phyloP scores from a whole-genome alignment of 1,139 yeast species.

The Candida gigantensis region DNA sequence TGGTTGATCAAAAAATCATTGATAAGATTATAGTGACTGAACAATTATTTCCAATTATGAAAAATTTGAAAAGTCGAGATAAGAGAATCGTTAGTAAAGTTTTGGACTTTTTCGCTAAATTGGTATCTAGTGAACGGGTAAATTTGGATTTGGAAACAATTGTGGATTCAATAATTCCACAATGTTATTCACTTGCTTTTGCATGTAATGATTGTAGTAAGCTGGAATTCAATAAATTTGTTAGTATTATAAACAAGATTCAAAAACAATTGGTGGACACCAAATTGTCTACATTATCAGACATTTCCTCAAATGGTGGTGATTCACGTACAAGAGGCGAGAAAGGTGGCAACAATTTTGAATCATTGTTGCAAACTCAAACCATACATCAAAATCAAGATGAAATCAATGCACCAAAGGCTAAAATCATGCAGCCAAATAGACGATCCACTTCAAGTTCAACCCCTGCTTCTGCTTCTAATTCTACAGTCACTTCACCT shows the following conservation, averaged over 20 bases:
- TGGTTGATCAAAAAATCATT: slow-evolving; percentile 59
- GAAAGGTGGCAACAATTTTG: slow-evolving; percentile 21
- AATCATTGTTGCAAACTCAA: slow-evolving; percentile 36
- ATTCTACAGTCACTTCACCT: background rate
- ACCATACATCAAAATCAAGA: slow-evolving; percentile 22
- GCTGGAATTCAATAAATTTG: slow-evolving; percentile 35
- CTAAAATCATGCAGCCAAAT: slow-evolving; percentile 17
- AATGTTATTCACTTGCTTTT: slow-evolving; percentile 39
- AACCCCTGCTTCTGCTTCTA: slow-evolving; percentile 3
- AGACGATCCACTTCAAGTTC: slow-evolving; percentile 7
- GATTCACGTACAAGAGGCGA: slow-evolving; percentile 1
- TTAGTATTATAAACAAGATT: slow-evolving; percentile 28
- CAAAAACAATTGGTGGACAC: slow-evolving; percentile 30
- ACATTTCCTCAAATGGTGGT: slow-evolving; percentile 15
- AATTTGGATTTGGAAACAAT: slow-evolving; percentile 36
- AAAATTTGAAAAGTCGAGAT: slow-evolving; percentile 76
- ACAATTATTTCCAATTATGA: slow-evolving; percentile 73
- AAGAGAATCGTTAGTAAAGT: slow-evolving; percentile 62
- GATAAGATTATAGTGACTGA: slow-evolving; percentile 76
- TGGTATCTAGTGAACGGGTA: slow-evolving; percentile 41
- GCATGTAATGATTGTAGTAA: slow-evolving; percentile 45
- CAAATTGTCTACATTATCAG: slow-evolving; percentile 31
- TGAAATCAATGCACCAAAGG: slow-evolving; percentile 15
- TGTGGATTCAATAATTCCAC: slow-evolving; percentile 41
- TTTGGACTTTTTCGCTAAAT: slow-evolving; percentile 50